These are phyloP conservation scores for Penicillium fuscoglaucum DNA, from an alignment of 2,329 filamentous ascomycete species.

Conservation along the genomic window DNA sequence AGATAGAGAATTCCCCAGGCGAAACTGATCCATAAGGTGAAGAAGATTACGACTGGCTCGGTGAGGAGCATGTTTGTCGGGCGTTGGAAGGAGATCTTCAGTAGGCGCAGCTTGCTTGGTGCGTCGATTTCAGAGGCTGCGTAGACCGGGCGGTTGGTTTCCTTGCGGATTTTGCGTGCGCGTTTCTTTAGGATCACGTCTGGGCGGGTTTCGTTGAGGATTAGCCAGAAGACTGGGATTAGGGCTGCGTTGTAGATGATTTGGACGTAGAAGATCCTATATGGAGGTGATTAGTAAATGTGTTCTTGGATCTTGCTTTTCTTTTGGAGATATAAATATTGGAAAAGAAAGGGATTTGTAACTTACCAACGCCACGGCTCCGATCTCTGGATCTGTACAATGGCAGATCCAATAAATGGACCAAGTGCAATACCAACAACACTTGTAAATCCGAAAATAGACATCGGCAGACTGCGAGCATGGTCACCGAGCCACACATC, in stretches of 20 bases:
- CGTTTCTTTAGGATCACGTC: conserved; percentile 45
- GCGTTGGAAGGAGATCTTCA: conserved; percentile 44
- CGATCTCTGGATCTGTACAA: conserved; percentile 39
- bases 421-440: conserved; percentile 48
- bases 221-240: conserved; percentile 44
- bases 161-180: conserved; percentile 41
- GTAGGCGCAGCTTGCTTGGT: conserved; percentile 20
- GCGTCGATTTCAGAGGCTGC: conserved; percentile 26
- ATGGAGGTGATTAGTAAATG: background rate
- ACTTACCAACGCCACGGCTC: conserved; percentile 46
- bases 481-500: conserved; percentile 41
- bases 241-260: conserved; percentile 47
- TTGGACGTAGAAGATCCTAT: conserved; percentile 48
- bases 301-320: background rate
- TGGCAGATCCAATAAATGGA: conserved; percentile 46
- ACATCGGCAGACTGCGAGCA: conserved; percentile 45
- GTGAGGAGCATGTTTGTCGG: conserved; percentile 43
- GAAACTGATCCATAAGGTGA: conserved; percentile 49
- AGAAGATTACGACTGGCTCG: conserved; percentile 46
- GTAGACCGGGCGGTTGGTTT: conserved; percentile 35
- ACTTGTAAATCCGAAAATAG: conserved; percentile 46
- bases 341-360: no score
- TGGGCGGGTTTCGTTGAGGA: conserved; percentile 45
- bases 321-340: no score
- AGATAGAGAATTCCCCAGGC: conserved; percentile 48